Evolutionary conservation across 441 rosid species (phyloP), one percentile per base, ranked within the genome.

Genomic region (Pelargonium cotyledonis): DNA sequence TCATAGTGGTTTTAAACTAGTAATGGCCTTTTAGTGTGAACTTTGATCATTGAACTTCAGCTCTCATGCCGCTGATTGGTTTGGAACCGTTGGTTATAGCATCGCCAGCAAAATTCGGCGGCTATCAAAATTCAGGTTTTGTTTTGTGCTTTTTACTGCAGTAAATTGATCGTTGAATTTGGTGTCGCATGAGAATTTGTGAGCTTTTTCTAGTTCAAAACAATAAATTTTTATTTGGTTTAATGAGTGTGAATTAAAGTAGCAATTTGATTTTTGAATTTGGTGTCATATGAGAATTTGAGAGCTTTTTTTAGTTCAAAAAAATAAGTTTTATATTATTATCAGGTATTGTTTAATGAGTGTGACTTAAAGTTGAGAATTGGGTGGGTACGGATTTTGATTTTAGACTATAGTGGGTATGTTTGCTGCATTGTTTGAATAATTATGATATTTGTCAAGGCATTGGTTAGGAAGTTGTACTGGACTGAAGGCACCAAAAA

Each of bases 61-160:
- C 10, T 41, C 9, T 41, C 46, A 41, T 41, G 46, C 46, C 8
- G 10, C 44, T 82, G 98, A 64, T 77, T 85, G 84, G 97, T 92
- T 81, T 85, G 99, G 2, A 87, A 95, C 68, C 96, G 92, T 66
- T 84, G 99, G 15, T 80, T 91, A 65, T 78, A 83, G 83, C 69
- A 81, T 73, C 84, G 91, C 71, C 89, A 85, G 77, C 91, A 89
- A 83, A 92, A 86, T 77, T 76, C 86, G 0, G 89, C 99, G 8
- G 97, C 99, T 5, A 49, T 87, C 68, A 85, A 66, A 76, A 89
- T 95, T 81, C 98, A 95, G 95, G 99, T 94, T 58, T 58, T 3
- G 29, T 19, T 16, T 53, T 53, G 23, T 2, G 72, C 15, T 69
- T 72, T 8, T 61, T 66, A 40, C 8, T 21, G 23, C 23, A 10